Evolutionary conservation across 768 basidiomycete species (phyloP), one percentile per base, ranked within the genome.

Genomic region (Termitomyces sp.): DNA sequence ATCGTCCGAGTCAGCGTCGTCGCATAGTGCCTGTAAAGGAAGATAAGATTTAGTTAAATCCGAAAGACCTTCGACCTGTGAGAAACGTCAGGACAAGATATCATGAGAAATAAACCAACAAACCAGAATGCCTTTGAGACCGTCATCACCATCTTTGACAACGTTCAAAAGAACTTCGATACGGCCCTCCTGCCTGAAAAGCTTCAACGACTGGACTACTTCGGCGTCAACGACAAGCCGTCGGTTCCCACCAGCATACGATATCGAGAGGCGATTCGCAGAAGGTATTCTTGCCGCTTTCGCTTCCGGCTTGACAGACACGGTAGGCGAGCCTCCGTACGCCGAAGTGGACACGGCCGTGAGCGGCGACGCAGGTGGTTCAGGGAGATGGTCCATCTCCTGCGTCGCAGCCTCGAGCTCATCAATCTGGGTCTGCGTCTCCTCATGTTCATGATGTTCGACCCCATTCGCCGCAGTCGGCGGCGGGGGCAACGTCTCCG

Each of bases 171-270:
- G 61, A 21, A 97, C 86, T 67, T 98, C 95, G 55, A 98, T 90
- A 37, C 87, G 85, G 35, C 91, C 94, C 52, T 91, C 89, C 32
- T 79, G 79, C 40, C 97, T 81, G 70, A 83, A 88, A 10, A 99
- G 81, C 63, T 84, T 86, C 54, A 99, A 77, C 48, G 78, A 79
- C 41, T 92, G 84, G 21, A 98, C 91, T 28, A 89, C 83, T 61
- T 89, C 88, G 2, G 96, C 90, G 68, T 98, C 88, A 56, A 98
- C 78, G 27, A 97, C 88, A 49, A 99, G 76, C 40, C 97, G 81
- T 48, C 91, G 79, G 57, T 87, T 87, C 49, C 93, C 94, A 43
- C 87, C 87, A 55, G 94, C 93, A 71, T 97, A 99, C 0, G 96
- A 89, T 68, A 98, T 94, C 8, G 95, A 97, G n/a, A 99, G 72